Conservation (phyloP, 306 rosid genomes). For the Castanea mollissima region DNA sequence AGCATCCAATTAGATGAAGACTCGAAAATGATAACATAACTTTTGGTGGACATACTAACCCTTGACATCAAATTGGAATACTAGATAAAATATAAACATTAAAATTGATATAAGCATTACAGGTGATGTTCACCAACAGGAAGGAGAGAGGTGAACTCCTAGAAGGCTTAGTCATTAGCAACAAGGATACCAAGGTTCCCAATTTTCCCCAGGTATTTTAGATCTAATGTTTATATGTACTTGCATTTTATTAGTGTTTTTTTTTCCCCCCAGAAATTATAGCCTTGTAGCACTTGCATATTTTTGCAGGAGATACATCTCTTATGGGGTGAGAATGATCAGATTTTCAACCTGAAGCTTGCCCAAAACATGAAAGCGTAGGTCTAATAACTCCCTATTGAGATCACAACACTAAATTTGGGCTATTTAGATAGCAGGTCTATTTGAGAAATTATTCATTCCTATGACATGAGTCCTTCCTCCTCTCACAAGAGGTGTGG, state of each 20-base stretch:
- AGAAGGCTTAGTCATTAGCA: conserved; percentile 58
- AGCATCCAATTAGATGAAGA: too few species aligned
- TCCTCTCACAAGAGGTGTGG: too few species aligned
- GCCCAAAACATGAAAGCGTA: conserved; percentile 80
- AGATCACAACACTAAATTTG: neutral
- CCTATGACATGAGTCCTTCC: too few species aligned
- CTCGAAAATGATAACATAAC: too few species aligned
- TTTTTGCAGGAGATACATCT: conserved; percentile 70
- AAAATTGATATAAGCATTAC: neutral
- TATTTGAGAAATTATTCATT: too few species aligned
- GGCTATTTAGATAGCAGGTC: too few species aligned
- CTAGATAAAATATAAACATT: too few species aligned
- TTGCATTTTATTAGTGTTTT: too few species aligned
- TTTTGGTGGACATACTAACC: too few species aligned
- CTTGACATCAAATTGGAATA: too few species aligned
- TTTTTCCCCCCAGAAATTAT: too few species aligned
- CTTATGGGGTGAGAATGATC: conserved; percentile 89
- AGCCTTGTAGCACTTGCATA: too few species aligned
- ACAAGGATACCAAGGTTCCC: conserved; percentile 49
- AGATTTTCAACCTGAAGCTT: conserved; percentile 66
- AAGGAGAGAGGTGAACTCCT: conserved; percentile 78
- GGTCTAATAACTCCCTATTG: neutral
- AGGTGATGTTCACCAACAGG: conserved; percentile 90
- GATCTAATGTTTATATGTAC: neutral
- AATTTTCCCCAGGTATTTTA: conserved; percentile 57